These are phyloP conservation scores for Entelexis sorbosivorans DNA, from an alignment of 1,139 yeast species.

Conservation along the genomic window DNA sequence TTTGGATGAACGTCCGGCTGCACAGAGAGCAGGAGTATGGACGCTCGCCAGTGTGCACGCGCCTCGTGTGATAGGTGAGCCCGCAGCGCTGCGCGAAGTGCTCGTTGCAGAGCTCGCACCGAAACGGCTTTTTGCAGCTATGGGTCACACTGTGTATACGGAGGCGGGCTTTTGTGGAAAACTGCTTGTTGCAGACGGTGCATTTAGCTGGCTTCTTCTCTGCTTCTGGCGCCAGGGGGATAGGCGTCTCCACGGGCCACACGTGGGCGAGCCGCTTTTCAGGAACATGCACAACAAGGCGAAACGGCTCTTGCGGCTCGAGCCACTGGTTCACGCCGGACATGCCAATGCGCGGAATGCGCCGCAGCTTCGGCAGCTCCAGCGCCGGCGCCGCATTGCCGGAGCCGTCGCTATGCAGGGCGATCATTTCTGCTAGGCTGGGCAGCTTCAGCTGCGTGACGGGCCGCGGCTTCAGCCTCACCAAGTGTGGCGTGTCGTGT, in stretches of 20 bases:
- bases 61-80: constrained; percentile 64
- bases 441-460: neutral
- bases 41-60: constrained; percentile 80
- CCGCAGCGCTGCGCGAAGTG: constrained; percentile 89
- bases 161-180: neutral
- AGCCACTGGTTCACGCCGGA: neutral
- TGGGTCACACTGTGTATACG: neutral
- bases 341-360: neutral
- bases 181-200: neutral
- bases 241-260: neutral
- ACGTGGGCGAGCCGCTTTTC: neutral
- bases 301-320: constrained; percentile 2
- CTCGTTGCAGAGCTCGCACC: constrained; percentile 46
- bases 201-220: neutral
- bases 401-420: neutral
- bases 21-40: constrained; percentile 77
- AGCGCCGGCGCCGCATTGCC: neutral
- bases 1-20: constrained; percentile 70
- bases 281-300: constrained; percentile 3
- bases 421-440: neutral
- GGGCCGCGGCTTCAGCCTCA: neutral
- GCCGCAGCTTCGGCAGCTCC: neutral
- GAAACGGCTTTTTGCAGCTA: constrained; percentile 1
- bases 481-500: neutral
- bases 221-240: neutral